Evolutionary conservation across 495 filamentous ascomycete species (phyloP), one percentile per base, ranked within the genome.

Genomic region (Neurospora sp.): DNA sequence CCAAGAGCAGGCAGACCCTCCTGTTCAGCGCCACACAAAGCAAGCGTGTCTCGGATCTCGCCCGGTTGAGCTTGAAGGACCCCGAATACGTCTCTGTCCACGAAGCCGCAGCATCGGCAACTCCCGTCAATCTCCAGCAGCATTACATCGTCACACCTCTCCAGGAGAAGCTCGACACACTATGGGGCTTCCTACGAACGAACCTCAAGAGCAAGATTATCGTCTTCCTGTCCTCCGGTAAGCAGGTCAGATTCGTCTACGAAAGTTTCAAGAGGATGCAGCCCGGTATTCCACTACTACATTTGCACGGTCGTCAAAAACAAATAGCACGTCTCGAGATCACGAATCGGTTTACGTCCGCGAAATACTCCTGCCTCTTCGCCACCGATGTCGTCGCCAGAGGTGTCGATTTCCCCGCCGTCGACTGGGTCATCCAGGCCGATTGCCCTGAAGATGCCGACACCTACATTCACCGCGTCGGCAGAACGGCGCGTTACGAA

Each of bases 11-110:
- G 72, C 96, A 99, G 83, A 98, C 96, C 0, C 84, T 99, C 75
- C 86, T 99, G 0, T 99, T 98, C 84, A 95, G 92, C 80, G 96
- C 96, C 2, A 99, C 96, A 1, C 96, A 99, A 81, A 97, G 94
- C 39, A 97, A 93, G 77, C 93, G 92, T 78, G 91, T 99, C 1
- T 93, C 92, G 0, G 96, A 99, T 81, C 83, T 99, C 70, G 96
- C 95, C 22, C 87, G 96, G 40, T 79, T 99, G 71, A 94, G 92
- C 79, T 83, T 99, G 31, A 89, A 90, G 75, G 93, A 98, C 69
- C 94, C 96, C 11, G 94, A 98, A 79, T 99, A 98, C 78, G 89
- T 99, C 59, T 90, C 95, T 18, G 96, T 97, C 0, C 96, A 99
- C 78, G 93, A 98, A 78, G 84, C 90, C 9, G 92, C 94, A 5